Conservation (phyloP, 2,329 filamentous ascomycete species). For the Sclerotinia trifoliorum region DNA sequence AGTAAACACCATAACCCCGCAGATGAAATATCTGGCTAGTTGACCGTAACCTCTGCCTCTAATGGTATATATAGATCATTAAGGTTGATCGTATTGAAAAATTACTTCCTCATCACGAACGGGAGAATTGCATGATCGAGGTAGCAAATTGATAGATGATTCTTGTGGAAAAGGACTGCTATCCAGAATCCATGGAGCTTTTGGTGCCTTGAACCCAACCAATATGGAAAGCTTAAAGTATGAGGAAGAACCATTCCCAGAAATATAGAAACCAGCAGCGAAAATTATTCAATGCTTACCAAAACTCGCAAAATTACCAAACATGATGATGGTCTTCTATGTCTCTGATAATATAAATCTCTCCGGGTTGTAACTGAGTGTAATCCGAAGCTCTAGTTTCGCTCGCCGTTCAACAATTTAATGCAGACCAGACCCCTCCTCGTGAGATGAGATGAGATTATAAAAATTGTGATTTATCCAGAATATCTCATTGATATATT, state of each 20-base stretch:
- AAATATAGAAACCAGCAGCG: background rate
- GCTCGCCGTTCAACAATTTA: background rate
- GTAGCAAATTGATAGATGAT: background rate
- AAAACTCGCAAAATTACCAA: slow-evolving; percentile 18
- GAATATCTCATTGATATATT: background rate
- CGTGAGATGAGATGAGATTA: background rate
- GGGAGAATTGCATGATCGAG: background rate
- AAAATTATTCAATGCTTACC: slow-evolving; percentile 21
- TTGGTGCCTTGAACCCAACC: background rate
- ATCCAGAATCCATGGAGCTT: background rate
- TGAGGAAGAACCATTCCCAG: background rate
- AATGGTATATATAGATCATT: background rate
- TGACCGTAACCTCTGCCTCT: background rate
- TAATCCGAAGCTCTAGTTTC: background rate
- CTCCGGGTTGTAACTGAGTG: background rate
- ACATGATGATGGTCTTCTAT: slow-evolving; percentile 23
- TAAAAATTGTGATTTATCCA: background rate
- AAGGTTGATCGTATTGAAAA: background rate
- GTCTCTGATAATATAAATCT: slow-evolving; percentile 15
- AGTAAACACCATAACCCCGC: background rate
- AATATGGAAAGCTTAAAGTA: background rate
- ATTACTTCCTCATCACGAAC: background rate
- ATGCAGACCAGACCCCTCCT: background rate
- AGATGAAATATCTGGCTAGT: background rate
- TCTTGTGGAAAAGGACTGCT: background rate